Evolutionary conservation across 1,284 basidiomycete species (phyloP).

Genomic region (Ceratobasidium sp.): DNA sequence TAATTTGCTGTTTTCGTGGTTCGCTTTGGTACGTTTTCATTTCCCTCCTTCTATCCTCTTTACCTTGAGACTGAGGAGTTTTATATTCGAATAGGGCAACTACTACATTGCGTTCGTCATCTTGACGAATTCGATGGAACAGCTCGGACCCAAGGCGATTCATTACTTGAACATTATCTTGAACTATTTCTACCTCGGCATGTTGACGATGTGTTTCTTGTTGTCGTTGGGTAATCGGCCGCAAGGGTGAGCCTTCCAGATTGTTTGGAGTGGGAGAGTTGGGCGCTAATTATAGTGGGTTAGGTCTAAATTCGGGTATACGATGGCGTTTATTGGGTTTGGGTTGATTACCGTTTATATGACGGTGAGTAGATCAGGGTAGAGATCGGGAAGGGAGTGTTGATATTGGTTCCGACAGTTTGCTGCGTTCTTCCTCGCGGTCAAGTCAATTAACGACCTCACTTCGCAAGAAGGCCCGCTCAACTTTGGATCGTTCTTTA

Average conservation of each 20-base stretch:
- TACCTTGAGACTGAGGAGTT: no score
- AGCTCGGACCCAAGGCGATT: constrained; percentile 68
- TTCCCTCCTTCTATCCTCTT: neutral
- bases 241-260: constrained; percentile 69
- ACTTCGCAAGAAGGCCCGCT: constrained; percentile 61
- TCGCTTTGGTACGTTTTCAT: constrained; percentile 73
- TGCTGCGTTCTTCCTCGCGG: constrained; percentile 81
- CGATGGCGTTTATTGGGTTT: constrained; percentile 84
- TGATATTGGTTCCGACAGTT: constrained; percentile 61
- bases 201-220: constrained; percentile 91
- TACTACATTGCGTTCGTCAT: constrained; percentile 91
- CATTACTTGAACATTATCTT: constrained; percentile 81
- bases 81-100: no score
- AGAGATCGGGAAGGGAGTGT: neutral
- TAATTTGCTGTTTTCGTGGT: constrained; percentile 94
- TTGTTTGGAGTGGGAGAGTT: neutral
- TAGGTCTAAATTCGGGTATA: constrained; percentile 81
- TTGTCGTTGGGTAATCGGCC: constrained; percentile 92
- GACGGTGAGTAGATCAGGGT: constrained; percentile 71
- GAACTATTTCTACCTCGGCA: constrained; percentile 88
- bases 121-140: constrained; percentile 78
- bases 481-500: constrained; percentile 70
- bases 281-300: neutral
- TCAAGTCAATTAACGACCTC: constrained; percentile 79
- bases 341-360: constrained; percentile 92